Percentiles rank a stretch among this genome's conserved stretches.
Evolutionary conservation across 2,329 filamentous ascomycete species (phyloP).

Genomic region (Apiospora rasikravindrae): DNA sequence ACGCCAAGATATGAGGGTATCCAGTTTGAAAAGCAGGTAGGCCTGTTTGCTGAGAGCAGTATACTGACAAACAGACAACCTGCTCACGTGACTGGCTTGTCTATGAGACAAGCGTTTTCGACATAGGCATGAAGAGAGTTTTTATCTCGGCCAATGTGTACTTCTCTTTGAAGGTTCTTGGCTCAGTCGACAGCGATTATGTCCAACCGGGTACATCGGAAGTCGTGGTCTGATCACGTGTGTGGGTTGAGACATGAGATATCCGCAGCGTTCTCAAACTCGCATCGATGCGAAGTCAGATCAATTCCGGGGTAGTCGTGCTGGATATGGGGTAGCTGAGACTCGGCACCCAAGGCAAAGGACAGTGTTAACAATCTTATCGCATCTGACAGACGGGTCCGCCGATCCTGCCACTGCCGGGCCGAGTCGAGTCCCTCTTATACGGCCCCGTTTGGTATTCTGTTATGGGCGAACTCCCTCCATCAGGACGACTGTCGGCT

Average conservation of each 20-base stretch:
- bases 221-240: background rate
- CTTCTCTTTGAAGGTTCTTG: background rate
- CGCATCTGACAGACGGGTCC: background rate
- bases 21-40: background rate
- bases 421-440: background rate
- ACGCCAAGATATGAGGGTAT: background rate
- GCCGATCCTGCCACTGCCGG: background rate
- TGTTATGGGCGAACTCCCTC: background rate
- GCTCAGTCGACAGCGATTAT: background rate
- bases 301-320: background rate
- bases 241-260: background rate
- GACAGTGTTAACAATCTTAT: background rate
- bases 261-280: background rate
- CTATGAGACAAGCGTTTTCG: background rate
- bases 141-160: background rate
- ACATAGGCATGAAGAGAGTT: background rate
- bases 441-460: background rate
- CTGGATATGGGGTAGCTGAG: background rate
- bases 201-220: background rate
- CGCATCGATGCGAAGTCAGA: background rate
- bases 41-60: background rate
- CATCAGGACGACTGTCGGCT: background rate
- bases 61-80: background rate
- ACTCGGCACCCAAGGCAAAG: background rate
- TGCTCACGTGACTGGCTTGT: background rate